A percentile compares a stretch with the other conserved stretches of the same genome.
Evolutionary conservation across 1,284 basidiomycete species (phyloP).

Genomic region (Cryptococcus hybrid): DNA sequence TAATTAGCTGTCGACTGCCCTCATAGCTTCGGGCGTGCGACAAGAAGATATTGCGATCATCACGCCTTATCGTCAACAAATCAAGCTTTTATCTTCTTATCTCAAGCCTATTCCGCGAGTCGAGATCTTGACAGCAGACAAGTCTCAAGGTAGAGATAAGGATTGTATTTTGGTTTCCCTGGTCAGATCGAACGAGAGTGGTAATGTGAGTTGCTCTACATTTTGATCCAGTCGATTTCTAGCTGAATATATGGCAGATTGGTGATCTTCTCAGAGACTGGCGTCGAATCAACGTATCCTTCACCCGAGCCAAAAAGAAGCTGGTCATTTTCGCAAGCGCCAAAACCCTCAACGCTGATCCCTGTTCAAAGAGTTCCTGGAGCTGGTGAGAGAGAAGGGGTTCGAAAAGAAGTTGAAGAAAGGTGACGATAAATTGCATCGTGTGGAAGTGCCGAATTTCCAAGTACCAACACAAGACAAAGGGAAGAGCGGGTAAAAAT

Average conservation of each 20-base stretch:
- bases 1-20: slow-evolving; percentile 61
- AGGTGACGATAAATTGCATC: slow-evolving; percentile 54
- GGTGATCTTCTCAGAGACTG: slow-evolving; percentile 94
- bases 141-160: slow-evolving; percentile 94
- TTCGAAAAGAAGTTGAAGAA: slow-evolving; percentile 67
- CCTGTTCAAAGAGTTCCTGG: slow-evolving; percentile 68
- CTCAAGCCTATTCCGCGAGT: slow-evolving; percentile 56
- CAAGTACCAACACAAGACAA: not conserved
- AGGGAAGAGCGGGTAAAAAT: not conserved
- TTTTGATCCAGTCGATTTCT: not conserved
- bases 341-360: slow-evolving; percentile 62
- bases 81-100: slow-evolving; percentile 72
- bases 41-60: slow-evolving; percentile 80
- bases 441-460: slow-evolving; percentile 2
- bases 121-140: slow-evolving; percentile 92
- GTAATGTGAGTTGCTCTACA: slow-evolving; percentile 58
- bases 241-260: slow-evolving; percentile 55
- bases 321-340: slow-evolving; percentile 85
- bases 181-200: slow-evolving; percentile 81
- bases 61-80: slow-evolving; percentile 90
- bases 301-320: slow-evolving; percentile 88
- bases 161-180: slow-evolving; percentile 92
- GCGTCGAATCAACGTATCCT: slow-evolving; percentile 93
- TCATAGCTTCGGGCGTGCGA: slow-evolving; percentile 65
- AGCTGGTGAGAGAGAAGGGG: slow-evolving; percentile 56